Percentiles rank a stretch among this genome's conserved stretches.
Conservation (phyloP, 176 grass and related monocot species). For the Oryza brachyantha region DNA sequence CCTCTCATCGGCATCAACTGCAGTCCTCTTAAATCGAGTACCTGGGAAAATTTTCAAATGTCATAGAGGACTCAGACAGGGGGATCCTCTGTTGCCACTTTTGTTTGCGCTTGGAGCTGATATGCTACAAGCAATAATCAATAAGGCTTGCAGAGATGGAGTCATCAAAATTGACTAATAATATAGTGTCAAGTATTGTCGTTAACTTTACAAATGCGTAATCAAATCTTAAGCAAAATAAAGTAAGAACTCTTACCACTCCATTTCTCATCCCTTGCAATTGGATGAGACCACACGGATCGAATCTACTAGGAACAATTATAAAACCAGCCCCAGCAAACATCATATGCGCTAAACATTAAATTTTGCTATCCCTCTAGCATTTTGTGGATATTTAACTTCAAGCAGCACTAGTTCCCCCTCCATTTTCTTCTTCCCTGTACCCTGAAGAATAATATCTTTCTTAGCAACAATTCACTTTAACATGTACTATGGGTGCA, state of each 20-base stretch:
- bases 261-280: constrained; percentile 76
- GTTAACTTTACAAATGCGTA: not conserved
- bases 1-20: too few species aligned
- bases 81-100: too few species aligned
- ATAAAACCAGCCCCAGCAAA: constrained; percentile 64
- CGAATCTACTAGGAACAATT: constrained; percentile 66
- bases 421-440: constrained; percentile 94
- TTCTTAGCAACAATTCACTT: not conserved
- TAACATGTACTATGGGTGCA: not conserved
- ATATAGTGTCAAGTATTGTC: not conserved
- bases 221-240: not conserved
- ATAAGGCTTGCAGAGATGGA: too few species aligned
- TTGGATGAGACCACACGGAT: constrained; percentile 74
- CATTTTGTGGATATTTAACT: constrained; percentile 51
- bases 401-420: constrained; percentile 45
- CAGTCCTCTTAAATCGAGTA: too few species aligned
- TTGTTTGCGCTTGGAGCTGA: too few species aligned
- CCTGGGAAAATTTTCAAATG: too few species aligned
- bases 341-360: constrained; percentile 67
- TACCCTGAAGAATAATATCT: constrained; percentile 67
- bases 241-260: constrained; percentile 34
- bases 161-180: too few species aligned
- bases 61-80: too few species aligned
- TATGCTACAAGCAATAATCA: too few species aligned
- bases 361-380: constrained; percentile 61